Evolutionary conservation across 495 filamentous ascomycete genomes (phyloP).

Genomic region (Tetracladium setigerum): DNA sequence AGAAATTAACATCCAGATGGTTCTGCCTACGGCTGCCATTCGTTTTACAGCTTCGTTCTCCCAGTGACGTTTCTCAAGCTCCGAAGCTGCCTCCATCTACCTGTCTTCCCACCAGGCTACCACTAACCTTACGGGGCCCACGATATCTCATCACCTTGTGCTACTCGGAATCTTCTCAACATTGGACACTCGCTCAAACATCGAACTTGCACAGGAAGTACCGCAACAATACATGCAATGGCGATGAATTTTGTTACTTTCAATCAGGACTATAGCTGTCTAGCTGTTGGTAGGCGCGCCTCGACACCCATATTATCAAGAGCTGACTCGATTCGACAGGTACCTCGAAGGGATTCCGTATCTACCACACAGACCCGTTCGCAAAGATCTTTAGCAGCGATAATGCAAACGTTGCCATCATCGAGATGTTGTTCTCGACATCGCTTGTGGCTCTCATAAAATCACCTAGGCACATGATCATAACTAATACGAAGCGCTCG

Average conservation of each 20-base stretch:
- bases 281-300: conserved; percentile 71
- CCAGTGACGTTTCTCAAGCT: no score
- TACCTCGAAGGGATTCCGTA: conserved; percentile 85
- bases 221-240: conserved; percentile 21
- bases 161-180: not conserved
- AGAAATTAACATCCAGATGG: no score
- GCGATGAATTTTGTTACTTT: conserved; percentile 97
- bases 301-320: not conserved
- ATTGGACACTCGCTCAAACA: not conserved
- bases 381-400: conserved; percentile 86
- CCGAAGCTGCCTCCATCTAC: no score
- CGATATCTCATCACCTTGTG: not conserved
- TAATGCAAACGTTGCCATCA: conserved; percentile 85
- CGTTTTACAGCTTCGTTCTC: no score
- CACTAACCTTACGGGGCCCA: not conserved
- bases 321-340: conserved; percentile 34
- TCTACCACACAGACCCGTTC: conserved; percentile 95
- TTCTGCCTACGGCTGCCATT: no score
- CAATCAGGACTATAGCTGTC: conserved; percentile 96
- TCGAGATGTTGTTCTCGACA: conserved; percentile 99
- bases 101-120: no score
- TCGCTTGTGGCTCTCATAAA: conserved; percentile 91
- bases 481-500: conserved; percentile 95
- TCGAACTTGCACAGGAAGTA: not conserved
- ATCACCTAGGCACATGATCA: conserved; percentile 82